phyloP scores from a whole-genome alignment of 768 basidiomycete species.

The Mycena maculata region DNA sequence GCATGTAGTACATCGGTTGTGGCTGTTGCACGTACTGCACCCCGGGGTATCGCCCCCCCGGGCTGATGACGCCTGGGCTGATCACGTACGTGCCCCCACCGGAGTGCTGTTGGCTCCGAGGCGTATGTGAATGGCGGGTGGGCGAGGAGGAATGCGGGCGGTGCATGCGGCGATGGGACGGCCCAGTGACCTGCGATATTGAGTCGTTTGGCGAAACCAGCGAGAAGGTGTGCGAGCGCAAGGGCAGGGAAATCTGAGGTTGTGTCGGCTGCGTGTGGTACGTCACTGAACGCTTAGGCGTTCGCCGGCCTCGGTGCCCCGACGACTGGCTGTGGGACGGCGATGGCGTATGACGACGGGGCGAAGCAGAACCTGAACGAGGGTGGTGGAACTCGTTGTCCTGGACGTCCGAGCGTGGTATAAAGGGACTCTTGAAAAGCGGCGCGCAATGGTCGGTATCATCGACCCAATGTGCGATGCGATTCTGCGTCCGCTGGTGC shows the following conservation, averaged over 20 bases:
- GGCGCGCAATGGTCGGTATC: slow-evolving; percentile 39
- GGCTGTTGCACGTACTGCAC: slow-evolving; percentile 9
- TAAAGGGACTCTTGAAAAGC: slow-evolving; percentile 27
- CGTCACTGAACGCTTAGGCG: not conserved
- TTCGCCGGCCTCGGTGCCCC: not conserved
- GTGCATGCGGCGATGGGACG: not conserved
- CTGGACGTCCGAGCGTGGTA: slow-evolving; percentile 30
- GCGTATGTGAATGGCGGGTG: slow-evolving; percentile 2
- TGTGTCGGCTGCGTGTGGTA: not conserved
- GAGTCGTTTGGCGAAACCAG: slow-evolving; percentile 20
- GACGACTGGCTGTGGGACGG: not conserved
- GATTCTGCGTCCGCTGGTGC: slow-evolving; percentile 48
- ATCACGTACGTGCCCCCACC: slow-evolving; percentile 2
- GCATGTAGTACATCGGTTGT: slow-evolving; percentile 2
- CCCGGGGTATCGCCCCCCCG: not conserved
- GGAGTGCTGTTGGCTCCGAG: not conserved
- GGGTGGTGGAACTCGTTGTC: slow-evolving; percentile 14
- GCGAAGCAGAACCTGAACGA: not conserved
- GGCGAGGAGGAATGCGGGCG: slow-evolving; percentile 22
- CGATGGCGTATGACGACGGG: not conserved
- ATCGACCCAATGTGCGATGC: slow-evolving; percentile 52
- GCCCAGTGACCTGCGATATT: slow-evolving; percentile 23
- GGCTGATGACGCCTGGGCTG: not conserved
- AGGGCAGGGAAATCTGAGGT: slow-evolving; percentile 1
- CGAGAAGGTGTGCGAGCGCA: slow-evolving; percentile 13